A percentile compares a stretch with the other conserved stretches of the same genome.
These are phyloP conservation scores for Penicillium frequentans DNA, from an alignment of 2,329 filamentous ascomycete species.

Conservation along the genomic window DNA sequence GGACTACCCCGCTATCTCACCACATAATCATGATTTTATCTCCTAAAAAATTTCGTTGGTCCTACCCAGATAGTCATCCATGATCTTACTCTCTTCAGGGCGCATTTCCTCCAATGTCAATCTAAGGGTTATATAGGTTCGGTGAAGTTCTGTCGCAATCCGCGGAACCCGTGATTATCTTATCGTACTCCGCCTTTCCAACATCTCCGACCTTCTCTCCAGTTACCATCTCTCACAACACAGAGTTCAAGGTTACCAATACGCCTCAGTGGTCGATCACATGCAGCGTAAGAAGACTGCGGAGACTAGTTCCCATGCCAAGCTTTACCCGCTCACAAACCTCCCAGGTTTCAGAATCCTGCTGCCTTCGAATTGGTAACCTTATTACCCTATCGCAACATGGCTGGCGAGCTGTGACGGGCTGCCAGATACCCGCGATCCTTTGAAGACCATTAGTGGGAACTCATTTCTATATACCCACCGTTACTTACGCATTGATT, in stretches of 20 bases:
- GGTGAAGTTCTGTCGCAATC: background rate
- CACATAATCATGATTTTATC: background rate
- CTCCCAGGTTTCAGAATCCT: slow-evolving; percentile 23
- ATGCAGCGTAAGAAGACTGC: background rate
- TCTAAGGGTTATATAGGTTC: background rate
- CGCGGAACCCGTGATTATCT: background rate
- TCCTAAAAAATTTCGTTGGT: background rate
- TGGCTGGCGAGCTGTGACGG: slow-evolving; percentile 16
- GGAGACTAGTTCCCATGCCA: background rate
- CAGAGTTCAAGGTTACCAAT: background rate
- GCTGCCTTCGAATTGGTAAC: slow-evolving; percentile 28
- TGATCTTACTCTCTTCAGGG: too few species aligned
- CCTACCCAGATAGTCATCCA: background rate
- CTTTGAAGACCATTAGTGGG: slow-evolving; percentile 3
- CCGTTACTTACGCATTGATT: background rate
- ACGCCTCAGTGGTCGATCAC: background rate
- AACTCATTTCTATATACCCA: background rate
- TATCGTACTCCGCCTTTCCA: slow-evolving; percentile 1
- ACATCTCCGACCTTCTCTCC: background rate
- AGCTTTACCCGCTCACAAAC: background rate
- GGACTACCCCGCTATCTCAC: background rate
- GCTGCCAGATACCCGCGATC: slow-evolving; percentile 5
- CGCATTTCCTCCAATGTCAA: background rate
- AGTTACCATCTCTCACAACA: background rate
- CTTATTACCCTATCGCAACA: slow-evolving; percentile 19